These are phyloP conservation scores for Tothia fuscella DNA, from an alignment of 2,329 filamentous ascomycete species.

Conservation along the genomic window DNA sequence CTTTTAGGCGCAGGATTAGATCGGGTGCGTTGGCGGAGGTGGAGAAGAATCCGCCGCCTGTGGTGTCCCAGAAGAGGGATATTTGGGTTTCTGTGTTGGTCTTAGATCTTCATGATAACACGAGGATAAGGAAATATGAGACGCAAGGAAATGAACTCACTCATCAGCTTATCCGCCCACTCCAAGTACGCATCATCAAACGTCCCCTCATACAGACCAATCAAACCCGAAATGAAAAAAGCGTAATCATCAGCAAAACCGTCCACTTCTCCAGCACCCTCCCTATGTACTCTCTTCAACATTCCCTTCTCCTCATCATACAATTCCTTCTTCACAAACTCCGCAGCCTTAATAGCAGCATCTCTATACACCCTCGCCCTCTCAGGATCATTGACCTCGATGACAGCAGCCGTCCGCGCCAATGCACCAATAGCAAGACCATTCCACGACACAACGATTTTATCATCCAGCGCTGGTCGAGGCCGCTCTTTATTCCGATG, in stretches of 20 bases:
- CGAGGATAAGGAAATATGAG: not conserved
- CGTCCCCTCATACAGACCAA: conserved; percentile 76
- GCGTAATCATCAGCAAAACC: conserved; percentile 94
- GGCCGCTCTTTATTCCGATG: conserved; percentile 65
- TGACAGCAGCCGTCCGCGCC: conserved; percentile 57
- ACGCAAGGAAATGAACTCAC: conserved; percentile 29
- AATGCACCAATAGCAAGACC: conserved; percentile 76
- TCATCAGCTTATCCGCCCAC: conserved; percentile 73
- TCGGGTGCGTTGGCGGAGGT: conserved; percentile 52
- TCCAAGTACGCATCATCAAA: conserved; percentile 62
- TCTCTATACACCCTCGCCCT: conserved; percentile 49
- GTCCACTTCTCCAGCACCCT: conserved; percentile 50
- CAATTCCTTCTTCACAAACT: conserved; percentile 61
- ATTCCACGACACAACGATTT: conserved; percentile 80
- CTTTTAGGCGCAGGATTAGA: conserved; percentile 77
- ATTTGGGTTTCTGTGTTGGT: conserved; percentile 52
- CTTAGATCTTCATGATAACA: not conserved
- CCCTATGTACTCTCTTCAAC: conserved; percentile 64
- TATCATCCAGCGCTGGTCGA: conserved; percentile 71
- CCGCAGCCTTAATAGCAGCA: conserved; percentile 55
- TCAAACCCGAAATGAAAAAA: conserved; percentile 68
- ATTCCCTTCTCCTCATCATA: conserved; percentile 53
- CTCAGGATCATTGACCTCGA: conserved; percentile 48
- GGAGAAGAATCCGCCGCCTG: conserved; percentile 56
- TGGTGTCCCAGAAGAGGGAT: conserved; percentile 59